A percentile compares a stretch with the other conserved stretches of the same genome.
Conservation (phyloP, 345 rosid species). For the Chamaenerion angustifolium region DNA sequence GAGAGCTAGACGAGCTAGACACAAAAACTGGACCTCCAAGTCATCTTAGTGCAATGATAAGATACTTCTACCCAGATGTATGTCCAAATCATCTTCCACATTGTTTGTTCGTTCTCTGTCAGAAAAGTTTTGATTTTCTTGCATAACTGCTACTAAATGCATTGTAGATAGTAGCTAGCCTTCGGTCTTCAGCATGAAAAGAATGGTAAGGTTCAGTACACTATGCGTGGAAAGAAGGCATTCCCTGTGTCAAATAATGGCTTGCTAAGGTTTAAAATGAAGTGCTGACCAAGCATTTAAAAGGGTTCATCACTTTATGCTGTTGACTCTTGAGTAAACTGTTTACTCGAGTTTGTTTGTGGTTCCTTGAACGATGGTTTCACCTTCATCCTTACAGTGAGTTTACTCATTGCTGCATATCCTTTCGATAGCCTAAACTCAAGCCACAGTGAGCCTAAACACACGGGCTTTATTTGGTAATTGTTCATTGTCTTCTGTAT, state of each 20-base stretch:
- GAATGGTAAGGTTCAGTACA: slow-evolving; percentile 50
- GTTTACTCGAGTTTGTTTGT: too few species aligned
- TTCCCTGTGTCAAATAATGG: slow-evolving; percentile 46
- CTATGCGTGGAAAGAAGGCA: slow-evolving; percentile 52
- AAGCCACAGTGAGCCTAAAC: too few species aligned
- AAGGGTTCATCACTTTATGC: slow-evolving; percentile 27
- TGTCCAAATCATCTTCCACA: too few species aligned
- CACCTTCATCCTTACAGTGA: too few species aligned
- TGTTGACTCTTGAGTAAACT: too few species aligned
- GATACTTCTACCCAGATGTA: slow-evolving; percentile 60
- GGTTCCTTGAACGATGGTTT: too few species aligned
- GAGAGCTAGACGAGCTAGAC: slow-evolving; percentile 90
- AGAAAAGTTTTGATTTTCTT: neutral
- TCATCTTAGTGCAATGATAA: slow-evolving; percentile 47
- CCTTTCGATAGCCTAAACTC: too few species aligned
- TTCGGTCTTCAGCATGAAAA: slow-evolving; percentile 64
- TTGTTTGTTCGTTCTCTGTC: too few species aligned
- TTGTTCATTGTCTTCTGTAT: neutral
- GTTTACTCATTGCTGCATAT: too few species aligned
- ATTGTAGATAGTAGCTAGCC: slow-evolving; percentile 41
- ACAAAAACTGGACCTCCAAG: slow-evolving; percentile 56
- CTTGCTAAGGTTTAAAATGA: slow-evolving; percentile 44
- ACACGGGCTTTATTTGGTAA: neutral
- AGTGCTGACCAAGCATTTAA: slow-evolving; percentile 61
- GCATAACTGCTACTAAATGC: neutral